Conservation (phyloP, 495 filamentous ascomycete species). For the Tuber melanosporum region DNA sequence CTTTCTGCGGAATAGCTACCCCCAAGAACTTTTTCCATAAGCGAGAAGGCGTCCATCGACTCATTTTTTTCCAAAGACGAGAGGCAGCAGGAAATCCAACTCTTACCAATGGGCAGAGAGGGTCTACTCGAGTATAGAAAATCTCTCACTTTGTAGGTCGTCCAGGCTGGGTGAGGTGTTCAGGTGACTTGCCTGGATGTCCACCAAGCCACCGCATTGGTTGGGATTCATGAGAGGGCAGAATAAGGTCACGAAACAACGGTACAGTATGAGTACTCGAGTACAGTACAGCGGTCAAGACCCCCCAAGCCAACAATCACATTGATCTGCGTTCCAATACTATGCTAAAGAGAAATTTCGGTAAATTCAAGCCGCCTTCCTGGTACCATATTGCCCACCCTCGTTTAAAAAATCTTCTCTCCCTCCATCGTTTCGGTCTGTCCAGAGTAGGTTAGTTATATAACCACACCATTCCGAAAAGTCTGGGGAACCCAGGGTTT, state of each 20-base stretch:
- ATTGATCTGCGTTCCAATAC: not conserved
- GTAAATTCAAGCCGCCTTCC: not conserved
- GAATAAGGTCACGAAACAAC: not conserved
- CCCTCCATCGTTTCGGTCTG: conserved; percentile 26
- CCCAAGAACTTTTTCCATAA: not conserved
- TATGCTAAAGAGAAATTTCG: not conserved
- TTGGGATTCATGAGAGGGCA: not conserved
- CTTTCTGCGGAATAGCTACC: not conserved
- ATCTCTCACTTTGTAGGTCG: not conserved
- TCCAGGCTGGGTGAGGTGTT: not conserved
- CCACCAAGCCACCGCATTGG: not conserved
- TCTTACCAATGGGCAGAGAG: not conserved
- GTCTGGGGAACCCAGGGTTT: not conserved
- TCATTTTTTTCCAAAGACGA: not conserved
- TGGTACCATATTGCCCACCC: not conserved
- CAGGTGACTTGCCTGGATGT: not conserved
- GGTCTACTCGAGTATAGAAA: not conserved
- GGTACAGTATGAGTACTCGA: too few relatives aligned
- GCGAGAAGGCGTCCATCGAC: not conserved
- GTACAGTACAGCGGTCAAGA: not conserved
- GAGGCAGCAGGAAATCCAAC: not conserved
- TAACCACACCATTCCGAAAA: not conserved
- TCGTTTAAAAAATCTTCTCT: not conserved
- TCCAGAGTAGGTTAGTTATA: conserved; percentile 1
- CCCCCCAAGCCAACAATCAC: conserved; percentile 1